Evolutionary conservation across 768 basidiomycete species (phyloP).

Genomic region (Dendrothele bispora): DNA sequence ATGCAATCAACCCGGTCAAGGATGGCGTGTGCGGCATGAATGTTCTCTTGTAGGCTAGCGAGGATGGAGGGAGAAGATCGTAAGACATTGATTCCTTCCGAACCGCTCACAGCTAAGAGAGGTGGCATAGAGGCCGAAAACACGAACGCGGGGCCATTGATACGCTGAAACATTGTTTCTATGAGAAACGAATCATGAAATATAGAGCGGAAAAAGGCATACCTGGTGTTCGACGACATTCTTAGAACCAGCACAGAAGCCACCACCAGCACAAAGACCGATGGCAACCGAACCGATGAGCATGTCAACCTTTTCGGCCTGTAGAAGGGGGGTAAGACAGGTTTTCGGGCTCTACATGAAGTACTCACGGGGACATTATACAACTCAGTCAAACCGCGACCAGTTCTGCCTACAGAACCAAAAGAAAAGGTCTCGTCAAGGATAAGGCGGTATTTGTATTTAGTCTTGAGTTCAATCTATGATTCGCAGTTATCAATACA

Average conservation of each 20-base stretch:
- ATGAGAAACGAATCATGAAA: neutral
- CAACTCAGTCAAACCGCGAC: constrained; percentile 91
- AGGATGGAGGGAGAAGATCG: constrained; percentile 76
- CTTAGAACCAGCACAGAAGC: constrained; percentile 90
- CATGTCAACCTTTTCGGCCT: constrained; percentile 93
- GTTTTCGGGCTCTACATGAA: neutral
- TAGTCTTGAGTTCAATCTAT: constrained; percentile 90
- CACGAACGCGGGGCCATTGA: constrained; percentile 93
- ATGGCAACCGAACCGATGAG: constrained; percentile 89
- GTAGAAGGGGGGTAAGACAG: neutral
- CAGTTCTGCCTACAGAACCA: constrained; percentile 89
- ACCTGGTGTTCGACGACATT: constrained; percentile 90
- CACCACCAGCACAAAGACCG: constrained; percentile 81
- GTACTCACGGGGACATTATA: constrained; percentile 85
- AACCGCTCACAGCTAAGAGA: constrained; percentile 83
- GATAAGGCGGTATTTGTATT: constrained; percentile 94
- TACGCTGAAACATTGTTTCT: too few relatives aligned
- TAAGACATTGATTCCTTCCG: constrained; percentile 81
- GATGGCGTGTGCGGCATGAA: constrained; percentile 71
- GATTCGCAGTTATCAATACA: neutral
- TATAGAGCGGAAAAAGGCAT: constrained; percentile 2
- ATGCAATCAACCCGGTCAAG: constrained; percentile 83
- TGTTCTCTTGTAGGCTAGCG: constrained; percentile 76
- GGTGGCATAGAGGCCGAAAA: constrained; percentile 96
- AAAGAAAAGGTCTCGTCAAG: constrained; percentile 95